Evolutionary conservation across 192 early-diverging fungal genomes (phyloP).

Genomic region (Obelidium mucronatum): DNA sequence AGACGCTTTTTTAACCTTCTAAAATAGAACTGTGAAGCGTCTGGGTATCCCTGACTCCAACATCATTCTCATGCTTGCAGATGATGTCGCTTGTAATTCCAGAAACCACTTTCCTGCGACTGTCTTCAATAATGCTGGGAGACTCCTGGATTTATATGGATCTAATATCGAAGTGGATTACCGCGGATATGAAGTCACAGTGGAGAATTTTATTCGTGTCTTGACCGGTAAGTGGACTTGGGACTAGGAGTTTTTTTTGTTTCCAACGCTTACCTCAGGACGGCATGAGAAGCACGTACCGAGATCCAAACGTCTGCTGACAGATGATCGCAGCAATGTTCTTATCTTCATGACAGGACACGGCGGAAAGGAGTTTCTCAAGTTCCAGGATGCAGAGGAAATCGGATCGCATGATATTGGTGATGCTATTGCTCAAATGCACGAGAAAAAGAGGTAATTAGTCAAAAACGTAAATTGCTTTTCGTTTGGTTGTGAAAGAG

Average conservation of each 20-base stretch:
- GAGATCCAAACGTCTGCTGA: slow-evolving; percentile 90
- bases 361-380: slow-evolving; percentile 98
- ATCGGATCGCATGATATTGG: slow-evolving; percentile 95
- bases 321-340: slow-evolving; percentile 96
- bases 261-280: too few relatives aligned
- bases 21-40: slow-evolving; percentile 85
- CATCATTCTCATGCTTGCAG: slow-evolving; percentile 99
- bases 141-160: slow-evolving; percentile 90
- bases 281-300: slow-evolving; percentile 88
- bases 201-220: slow-evolving; percentile 97
- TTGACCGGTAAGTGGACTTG: slow-evolving; percentile 66
- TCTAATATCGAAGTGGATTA: slow-evolving; percentile 99
- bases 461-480: too few relatives aligned
- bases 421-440: slow-evolving; percentile 98
- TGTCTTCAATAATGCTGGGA: slow-evolving; percentile 88
- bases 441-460: slow-evolving; percentile 84
- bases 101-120: slow-evolving; percentile 92
- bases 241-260: too few relatives aligned
- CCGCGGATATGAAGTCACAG: slow-evolving; percentile 98
- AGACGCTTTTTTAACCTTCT: slow-evolving; percentile 1
- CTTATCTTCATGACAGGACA: slow-evolving; percentile 99
- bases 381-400: slow-evolving; percentile 99
- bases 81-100: slow-evolving; percentile 98
- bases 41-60: slow-evolving; percentile 98
- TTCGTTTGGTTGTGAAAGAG: too few relatives aligned